phyloP scores from a whole-genome alignment of 1,139 yeast species.

The Taphrina flavorubra region DNA sequence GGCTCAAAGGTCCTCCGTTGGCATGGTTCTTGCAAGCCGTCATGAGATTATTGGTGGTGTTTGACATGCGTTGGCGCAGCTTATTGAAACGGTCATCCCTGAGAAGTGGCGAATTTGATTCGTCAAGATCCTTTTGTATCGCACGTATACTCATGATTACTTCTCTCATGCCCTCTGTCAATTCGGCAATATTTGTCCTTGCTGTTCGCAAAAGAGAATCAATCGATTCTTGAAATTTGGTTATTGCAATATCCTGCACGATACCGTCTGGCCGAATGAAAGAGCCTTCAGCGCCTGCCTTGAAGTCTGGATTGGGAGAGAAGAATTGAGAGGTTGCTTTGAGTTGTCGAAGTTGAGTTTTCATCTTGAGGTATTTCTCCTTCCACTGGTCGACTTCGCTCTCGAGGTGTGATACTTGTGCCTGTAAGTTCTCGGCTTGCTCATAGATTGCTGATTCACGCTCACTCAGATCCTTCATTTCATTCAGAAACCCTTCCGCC shows the following conservation, averaged over 20 bases:
- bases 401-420: conserved; percentile 50
- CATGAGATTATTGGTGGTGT: conserved; percentile 75
- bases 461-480: conserved; percentile 54
- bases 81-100: conserved; percentile 39
- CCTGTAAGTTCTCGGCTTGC: conserved; percentile 48
- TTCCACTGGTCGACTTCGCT: conserved; percentile 54
- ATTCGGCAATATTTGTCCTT: not conserved
- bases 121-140: conserved; percentile 19
- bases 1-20: conserved; percentile 66
- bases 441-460: conserved; percentile 47
- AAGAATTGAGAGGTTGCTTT: conserved; percentile 36
- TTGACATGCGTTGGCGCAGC: conserved; percentile 55
- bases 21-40: conserved; percentile 81
- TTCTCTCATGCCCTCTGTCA: conserved; percentile 19
- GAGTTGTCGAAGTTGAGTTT: conserved; percentile 36
- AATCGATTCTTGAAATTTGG: conserved; percentile 43
- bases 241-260: conserved; percentile 20
- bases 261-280: conserved; percentile 17
- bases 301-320: conserved; percentile 25
- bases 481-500: conserved; percentile 54
- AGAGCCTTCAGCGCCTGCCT: conserved; percentile 5
- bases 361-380: conserved; percentile 47
- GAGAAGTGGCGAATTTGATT: not conserved
- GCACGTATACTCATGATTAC: conserved; percentile 18
- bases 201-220: conserved; percentile 45